Base-by-base conservation (phyloP, 192 early-diverging fungal species). In the Dimargaris cristalligena region DNA sequence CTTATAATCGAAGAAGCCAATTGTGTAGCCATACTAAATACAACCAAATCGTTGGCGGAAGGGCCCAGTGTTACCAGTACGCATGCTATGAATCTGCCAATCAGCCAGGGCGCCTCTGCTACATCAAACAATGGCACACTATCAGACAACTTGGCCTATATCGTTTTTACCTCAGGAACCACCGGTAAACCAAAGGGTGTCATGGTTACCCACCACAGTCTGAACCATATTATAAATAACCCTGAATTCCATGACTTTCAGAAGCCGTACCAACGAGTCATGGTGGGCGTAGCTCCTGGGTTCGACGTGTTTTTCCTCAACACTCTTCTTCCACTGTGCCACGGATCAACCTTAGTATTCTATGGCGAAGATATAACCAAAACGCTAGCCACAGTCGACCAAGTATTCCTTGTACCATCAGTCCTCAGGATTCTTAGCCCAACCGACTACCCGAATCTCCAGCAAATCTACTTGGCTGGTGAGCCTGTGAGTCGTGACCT, bases 171-270 rank as follows among this genome's bases (percentile, higher is more conserved):
- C 4, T 56, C 54, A 14, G 54, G 54, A 16, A 56, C 54, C 31
- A 56, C 54, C 31, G 54, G 54, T 23, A 34, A 1, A 1, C 54
- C 54, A 6, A 56, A 56, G 54, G 54, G 54, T 4, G 54, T 56
- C 3, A 20, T 34, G 30, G 54, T 56, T 3, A 16, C 23, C 18
- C 54, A 56, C 14, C 31, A 29, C 20, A 13, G 31, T 1, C 32
- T 56, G 31, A 20, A 11, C 54, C 30, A 33, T 34, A n/a, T 34
- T 20, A 29, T 56, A 32, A 14, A 13, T 23, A 11, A 33, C 18
- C 9, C 29, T 13, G 32, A 14, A 18, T 20, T 2, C 54, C 20
- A 34, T 14, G 10, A 23, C 54, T 33, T 23, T 9, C 32, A 1
- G 18, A n/a, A n/a, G n/a, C 31, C 32, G 30, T 9, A 23, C 23